Conservation (phyloP, 2,329 filamentous ascomycete genomes). For the Aspergillus sp. region DNA sequence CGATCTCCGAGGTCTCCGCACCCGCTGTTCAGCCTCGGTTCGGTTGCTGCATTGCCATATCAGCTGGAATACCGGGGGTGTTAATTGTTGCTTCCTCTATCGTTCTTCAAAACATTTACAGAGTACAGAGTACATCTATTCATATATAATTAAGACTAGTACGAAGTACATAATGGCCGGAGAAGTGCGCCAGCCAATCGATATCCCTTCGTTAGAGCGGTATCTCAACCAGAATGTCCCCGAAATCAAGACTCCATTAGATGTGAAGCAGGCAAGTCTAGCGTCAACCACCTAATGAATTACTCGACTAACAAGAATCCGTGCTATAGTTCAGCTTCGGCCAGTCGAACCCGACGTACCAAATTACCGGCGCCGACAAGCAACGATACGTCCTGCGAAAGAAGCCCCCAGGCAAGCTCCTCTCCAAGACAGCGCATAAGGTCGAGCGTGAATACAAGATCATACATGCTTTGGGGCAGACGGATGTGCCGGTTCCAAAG, state of each 20-base stretch:
- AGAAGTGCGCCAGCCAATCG: constrained; percentile 81
- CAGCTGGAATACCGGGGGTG: too few relatives aligned
- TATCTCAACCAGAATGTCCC: constrained; percentile 77
- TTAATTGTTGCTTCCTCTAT: too few relatives aligned
- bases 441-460: constrained; percentile 94
- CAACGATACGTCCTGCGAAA: constrained; percentile 84
- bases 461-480: constrained; percentile 71
- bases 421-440: constrained; percentile 90
- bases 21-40: constrained; percentile 12
- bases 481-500: constrained; percentile 78
- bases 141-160: neutral
- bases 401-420: constrained; percentile 89
- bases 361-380: constrained; percentile 66
- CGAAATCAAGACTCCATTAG: constrained; percentile 71
- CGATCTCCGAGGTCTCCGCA: neutral
- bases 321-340: constrained; percentile 78
- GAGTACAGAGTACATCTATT: too few relatives aligned
- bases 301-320: neutral
- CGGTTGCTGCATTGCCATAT: constrained; percentile 10
- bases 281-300: neutral
- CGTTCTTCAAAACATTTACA: too few relatives aligned
- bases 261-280: constrained; percentile 72
- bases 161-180: constrained; percentile 61
- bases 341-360: constrained; percentile 96
- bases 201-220: constrained; percentile 67